Evolutionary conservation across 1,139 yeast genomes (phyloP), one percentile per base, ranked within the genome.

Genomic region (Pichia sp.): DNA sequence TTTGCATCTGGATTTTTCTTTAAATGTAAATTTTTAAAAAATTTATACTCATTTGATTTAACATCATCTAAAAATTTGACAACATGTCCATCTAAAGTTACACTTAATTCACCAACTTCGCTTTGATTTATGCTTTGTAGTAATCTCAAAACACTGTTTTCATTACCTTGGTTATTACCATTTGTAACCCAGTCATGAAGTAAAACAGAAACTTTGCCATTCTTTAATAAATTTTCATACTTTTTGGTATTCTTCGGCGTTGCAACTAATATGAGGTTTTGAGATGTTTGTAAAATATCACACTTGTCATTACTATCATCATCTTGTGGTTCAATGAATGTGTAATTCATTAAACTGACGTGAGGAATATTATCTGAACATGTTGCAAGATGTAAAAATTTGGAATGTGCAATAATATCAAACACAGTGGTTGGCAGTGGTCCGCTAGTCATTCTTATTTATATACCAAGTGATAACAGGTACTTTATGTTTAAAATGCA

Each of bases 331-430:
- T 73, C 69, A 13, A 83, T 66, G 59, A 81, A 87, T 5, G 93
- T 83, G 66, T 87, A 90, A 68, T 88, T 90, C 97, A 90, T 90
- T 60, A 90, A 75, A 14, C 93, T 79, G 3, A 89, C 95, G 60
- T 90, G 95, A 9, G 97, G 97, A 36, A 77, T 64, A 53, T 83
- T 77, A 29, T 73, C 68, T 48, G 75, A 70, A 54, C 87, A 79
- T 2, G 97, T 90, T 10, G 91, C 96, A 50, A 90, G 74, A 67
- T 90, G 97, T 44, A 90, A 79, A 67, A 83, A 84, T 56, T 84
- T 75, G 19, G 87, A 83, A 11, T 79, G 73, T 53, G 79, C 73
- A 44, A 85, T 71, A 39, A 84, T 69, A 13, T 71, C 70, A 44
- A 75, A 67, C 16, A 84, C 84, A n/a, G 78, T 73, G 5, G 74